phyloP scores from a whole-genome alignment of 257 asterid species.

The Nicotiana paniculata region DNA sequence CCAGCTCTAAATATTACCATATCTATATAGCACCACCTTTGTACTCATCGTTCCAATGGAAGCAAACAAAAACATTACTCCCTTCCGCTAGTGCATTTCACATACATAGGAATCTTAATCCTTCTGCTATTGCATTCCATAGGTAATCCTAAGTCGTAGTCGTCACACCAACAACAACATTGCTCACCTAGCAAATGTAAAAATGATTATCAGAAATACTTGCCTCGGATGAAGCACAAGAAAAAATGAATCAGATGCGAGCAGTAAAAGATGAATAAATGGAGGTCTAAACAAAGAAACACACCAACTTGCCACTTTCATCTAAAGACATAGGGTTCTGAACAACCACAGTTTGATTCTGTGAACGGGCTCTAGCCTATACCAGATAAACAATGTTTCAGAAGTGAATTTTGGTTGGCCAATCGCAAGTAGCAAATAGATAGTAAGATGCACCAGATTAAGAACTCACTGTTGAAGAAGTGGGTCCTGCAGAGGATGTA shows the following conservation, averaged over 20 bases:
- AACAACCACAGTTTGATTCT: constrained; percentile 84
- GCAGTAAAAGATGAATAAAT: constrained; percentile 5
- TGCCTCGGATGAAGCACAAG: neutral
- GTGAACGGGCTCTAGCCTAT: constrained; percentile 44
- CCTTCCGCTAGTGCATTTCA: neutral
- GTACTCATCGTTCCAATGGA: neutral
- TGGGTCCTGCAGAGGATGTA: constrained; percentile 35
- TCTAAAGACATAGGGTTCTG: constrained; percentile 85
- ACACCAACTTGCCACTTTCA: constrained; percentile 86
- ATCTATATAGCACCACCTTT: neutral
- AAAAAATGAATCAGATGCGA: neutral
- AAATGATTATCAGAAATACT: constrained; percentile 1
- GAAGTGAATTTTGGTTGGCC: neutral
- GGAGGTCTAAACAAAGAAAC: constrained; percentile 3
- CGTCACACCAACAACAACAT: constrained; percentile 82
- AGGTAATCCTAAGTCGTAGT: constrained; percentile 18
- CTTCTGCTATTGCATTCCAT: neutral
- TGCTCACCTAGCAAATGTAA: constrained; percentile 51
- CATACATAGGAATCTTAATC: neutral
- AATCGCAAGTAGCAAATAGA: neutral
- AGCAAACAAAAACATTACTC: neutral
- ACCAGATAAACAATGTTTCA: constrained; percentile 15
- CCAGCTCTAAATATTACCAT: neutral
- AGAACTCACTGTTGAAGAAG: constrained; percentile 52
- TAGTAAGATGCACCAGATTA: constrained; percentile 13